Evolutionary conservation across 2,329 filamentous ascomycete genomes (phyloP), one percentile per base, ranked within the genome.

Genomic region (Daldinia eschscholtzii): DNA sequence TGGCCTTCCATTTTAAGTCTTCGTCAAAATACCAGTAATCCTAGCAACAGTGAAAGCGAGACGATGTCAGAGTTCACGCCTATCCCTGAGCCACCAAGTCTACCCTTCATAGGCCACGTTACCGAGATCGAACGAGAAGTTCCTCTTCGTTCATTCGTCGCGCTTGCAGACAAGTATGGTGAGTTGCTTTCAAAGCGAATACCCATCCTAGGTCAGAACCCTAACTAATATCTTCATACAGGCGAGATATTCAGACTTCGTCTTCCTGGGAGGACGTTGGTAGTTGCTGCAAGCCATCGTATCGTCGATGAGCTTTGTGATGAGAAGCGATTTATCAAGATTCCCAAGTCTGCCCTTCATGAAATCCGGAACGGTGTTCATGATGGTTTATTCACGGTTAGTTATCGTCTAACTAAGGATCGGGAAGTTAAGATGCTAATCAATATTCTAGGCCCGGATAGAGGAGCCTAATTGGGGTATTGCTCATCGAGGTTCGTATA

Each of bases 151-250:
- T 88, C 88, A 26, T 78, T 92, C 20, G 76, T 79, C 5, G 82
- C 85, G 10, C 80, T 93, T 56, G 87, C 88, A 26, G 86, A 92
- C 44, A 87, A 85, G 66, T 92, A 92, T 79, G 91, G 90, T 90
- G 75, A 72, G 80, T 73, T 73, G 44, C 20, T 37, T 4, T 26
- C 30, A 5, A 15, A 30, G 3, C 13, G 12, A n/a, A 26, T 10
- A 4, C 44, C 6, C 5, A 2, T 15, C 23, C 28, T 48, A 6
- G 1, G 2, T 48, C 10, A 4, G 12, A 26, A 2, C 3, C n/a
- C n/a, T n/a, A 28, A 18, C 50, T 77, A 73, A 58, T 60, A 71
- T 7, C 12, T 6, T 26, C 20, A 37, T 42, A 64, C 71, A 88
- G 88, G 88, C 37, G 84, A 87, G n/a, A 89, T 91, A 65, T 91